These are phyloP conservation scores for Gnomoniopsis sp. DNA, from an alignment of 2,329 filamentous ascomycete species.

Conservation along the genomic window DNA sequence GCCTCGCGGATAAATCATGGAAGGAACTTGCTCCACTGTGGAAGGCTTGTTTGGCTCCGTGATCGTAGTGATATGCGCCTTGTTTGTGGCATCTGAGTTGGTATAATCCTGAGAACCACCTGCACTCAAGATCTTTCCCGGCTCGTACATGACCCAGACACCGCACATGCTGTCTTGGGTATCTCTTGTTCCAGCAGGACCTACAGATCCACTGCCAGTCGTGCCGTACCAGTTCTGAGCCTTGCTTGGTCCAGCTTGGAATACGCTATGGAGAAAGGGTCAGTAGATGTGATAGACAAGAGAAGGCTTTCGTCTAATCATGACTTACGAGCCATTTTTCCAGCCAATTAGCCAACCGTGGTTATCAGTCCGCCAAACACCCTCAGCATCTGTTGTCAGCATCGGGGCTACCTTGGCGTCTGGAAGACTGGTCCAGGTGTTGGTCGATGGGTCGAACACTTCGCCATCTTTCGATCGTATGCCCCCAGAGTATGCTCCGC, in stretches of 20 bases:
- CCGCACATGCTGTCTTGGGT: slow-evolving; percentile 49
- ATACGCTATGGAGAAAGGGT: slow-evolving; percentile 27
- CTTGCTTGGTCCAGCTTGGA: slow-evolving; percentile 49
- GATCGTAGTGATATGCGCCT: slow-evolving; percentile 49
- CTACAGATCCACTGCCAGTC: slow-evolving; percentile 34
- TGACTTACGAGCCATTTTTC: slow-evolving; percentile 33
- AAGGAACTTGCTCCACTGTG: slow-evolving; percentile 25
- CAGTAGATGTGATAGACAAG: background rate
- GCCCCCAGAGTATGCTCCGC: slow-evolving; percentile 47
- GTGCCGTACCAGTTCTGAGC: slow-evolving; percentile 53
- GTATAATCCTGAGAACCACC: slow-evolving; percentile 45
- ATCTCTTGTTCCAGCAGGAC: slow-evolving; percentile 39
- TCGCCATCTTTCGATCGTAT: slow-evolving; percentile 48
- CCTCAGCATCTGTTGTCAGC: slow-evolving; percentile 41
- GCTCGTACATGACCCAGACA: slow-evolving; percentile 51
- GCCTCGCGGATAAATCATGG: slow-evolving; percentile 30
- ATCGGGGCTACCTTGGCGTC: slow-evolving; percentile 39
- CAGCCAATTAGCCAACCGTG: slow-evolving; percentile 53
- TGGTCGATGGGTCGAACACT: slow-evolving; percentile 37
- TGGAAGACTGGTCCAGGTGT: slow-evolving; percentile 40
- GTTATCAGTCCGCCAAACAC: slow-evolving; percentile 46
- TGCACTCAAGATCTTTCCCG: slow-evolving; percentile 48
- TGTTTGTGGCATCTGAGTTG: slow-evolving; percentile 33
- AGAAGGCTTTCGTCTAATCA: too few species aligned
- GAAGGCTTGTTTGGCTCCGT: slow-evolving; percentile 24